Evolutionary conservation across 192 early-diverging fungal species (phyloP), one percentile per base, ranked within the genome.

Genomic region (Coemansia sp.): DNA sequence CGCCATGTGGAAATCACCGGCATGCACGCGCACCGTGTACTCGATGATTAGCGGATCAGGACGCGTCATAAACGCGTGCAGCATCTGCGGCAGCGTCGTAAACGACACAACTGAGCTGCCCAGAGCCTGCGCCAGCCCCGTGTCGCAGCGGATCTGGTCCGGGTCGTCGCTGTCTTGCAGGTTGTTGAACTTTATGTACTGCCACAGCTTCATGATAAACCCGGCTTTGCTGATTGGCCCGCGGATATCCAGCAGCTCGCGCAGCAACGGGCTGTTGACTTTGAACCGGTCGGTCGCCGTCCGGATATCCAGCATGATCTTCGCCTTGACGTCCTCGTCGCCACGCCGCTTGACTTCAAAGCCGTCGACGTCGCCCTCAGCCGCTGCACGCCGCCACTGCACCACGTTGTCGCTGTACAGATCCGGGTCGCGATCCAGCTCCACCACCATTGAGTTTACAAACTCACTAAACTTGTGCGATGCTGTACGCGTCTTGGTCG

Each of bases 341-440:
- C 95, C 97, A 51, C 86, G 88, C 61, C 94, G 87, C 63, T 96
- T 97, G 37, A 97, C 86, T 71, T 98, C 95, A 68, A 98, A 90
- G 8, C 94, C 95, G 69, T 98, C 82, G 3, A 74, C 75, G 19
- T 83, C 81, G 50, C 27, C 39, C 21, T 71, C 72, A 3, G 54
- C 64, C 2, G 70, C 64, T 22, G 51, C 67, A 29, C 71, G 74
- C n/a, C 74, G 74, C 75, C 75, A 75, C 62, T 74, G 70, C 69
- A 72, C 72, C 19, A 65, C 52, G 53, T 74, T 74, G 39, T 95
- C 93, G 6, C 88, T 84, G 67, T 91, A 92, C 66, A 91, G 48
- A 48, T 84, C 83, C 6, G 88, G 85, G 69, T 93, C 89, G 25
- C 94, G 87, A 17, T 93, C 85, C 65, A 96, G 72, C 54, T 94